Evolutionary conservation across 208 protist species (phyloP).

Genomic region (Polymyxa betae): DNA sequence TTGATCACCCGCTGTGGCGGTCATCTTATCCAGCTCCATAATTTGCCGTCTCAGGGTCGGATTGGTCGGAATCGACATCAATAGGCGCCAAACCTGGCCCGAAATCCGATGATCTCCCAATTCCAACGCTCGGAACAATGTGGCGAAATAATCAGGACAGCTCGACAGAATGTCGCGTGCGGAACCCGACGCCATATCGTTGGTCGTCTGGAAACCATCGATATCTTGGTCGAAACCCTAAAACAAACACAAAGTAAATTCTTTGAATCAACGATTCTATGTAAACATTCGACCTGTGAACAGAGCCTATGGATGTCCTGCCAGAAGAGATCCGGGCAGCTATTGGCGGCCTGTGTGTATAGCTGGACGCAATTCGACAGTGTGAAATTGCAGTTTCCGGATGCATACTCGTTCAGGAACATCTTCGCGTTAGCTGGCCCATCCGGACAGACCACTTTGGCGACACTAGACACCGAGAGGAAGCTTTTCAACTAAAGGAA

Average conservation of each 20-base stretch:
- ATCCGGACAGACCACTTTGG: background rate
- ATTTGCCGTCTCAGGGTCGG: constrained; percentile 25
- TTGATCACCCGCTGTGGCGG: background rate
- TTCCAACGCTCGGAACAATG: constrained; percentile 13
- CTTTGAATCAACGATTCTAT: too few species aligned
- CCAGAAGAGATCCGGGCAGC: background rate
- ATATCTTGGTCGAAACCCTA: too few species aligned
- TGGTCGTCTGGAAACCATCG: too few species aligned
- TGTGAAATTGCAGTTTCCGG: background rate
- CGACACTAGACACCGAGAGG: background rate
- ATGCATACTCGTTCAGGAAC: background rate
- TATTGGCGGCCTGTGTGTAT: background rate
- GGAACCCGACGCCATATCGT: background rate
- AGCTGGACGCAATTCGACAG: background rate
- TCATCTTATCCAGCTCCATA: background rate
- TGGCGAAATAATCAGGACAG: background rate
- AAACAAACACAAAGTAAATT: too few species aligned
- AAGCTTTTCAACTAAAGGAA: background rate
- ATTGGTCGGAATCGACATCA: constrained; percentile 27
- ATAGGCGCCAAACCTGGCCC: constrained; percentile 40
- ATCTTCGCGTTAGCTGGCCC: background rate
- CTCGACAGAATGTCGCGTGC: background rate
- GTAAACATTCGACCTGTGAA: background rate
- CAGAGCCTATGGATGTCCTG: background rate
- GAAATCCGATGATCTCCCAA: background rate